Percentiles rank a stretch among this genome's conserved stretches.
phyloP scores from a whole-genome alignment of 106 monocot species.

The Apostasia ramifera region DNA sequence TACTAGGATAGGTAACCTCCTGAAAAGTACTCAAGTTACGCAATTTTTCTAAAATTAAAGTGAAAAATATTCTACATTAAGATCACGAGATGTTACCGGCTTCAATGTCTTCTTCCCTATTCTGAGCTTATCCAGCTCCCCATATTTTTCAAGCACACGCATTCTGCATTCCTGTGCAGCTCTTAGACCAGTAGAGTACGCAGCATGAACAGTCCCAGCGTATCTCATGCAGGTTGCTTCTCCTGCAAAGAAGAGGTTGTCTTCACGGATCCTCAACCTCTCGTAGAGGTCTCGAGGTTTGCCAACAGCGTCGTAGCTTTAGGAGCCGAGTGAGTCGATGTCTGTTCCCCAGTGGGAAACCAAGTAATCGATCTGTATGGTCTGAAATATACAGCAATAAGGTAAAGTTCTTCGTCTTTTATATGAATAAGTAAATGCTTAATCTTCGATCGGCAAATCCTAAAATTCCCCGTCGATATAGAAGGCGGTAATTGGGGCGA shows the following conservation, averaged over 20 bases:
- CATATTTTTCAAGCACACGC: constrained; percentile 55
- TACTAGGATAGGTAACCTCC: too few species aligned
- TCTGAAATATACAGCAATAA: not conserved
- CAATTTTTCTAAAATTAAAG: too few species aligned
- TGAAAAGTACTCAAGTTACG: too few species aligned
- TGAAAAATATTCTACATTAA: too few species aligned
- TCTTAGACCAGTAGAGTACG: constrained; percentile 68
- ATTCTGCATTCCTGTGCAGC: constrained; percentile 81
- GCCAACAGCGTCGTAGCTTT: constrained; percentile 52
- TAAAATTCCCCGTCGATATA: constrained; percentile 34
- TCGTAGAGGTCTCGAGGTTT: constrained; percentile 47
- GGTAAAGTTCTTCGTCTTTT: too few species aligned
- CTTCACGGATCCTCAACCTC: constrained; percentile 65
- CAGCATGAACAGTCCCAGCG: constrained; percentile 79
- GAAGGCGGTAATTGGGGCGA: constrained; percentile 56
- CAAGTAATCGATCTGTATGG: constrained; percentile 57
- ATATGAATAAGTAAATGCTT: too few species aligned
- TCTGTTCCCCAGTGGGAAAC: constrained; percentile 87
- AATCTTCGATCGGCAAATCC: constrained; percentile 18
- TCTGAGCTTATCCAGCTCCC: constrained; percentile 39
- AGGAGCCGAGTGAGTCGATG: constrained; percentile 64
- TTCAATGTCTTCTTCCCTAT: constrained; percentile 24
- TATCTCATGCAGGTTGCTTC: constrained; percentile 75
- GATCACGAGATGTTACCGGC: not conserved
- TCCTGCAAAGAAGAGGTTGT: constrained; percentile 87